Conservation (phyloP, 495 filamentous ascomycete genomes). For the Podospora appendiculata region DNA sequence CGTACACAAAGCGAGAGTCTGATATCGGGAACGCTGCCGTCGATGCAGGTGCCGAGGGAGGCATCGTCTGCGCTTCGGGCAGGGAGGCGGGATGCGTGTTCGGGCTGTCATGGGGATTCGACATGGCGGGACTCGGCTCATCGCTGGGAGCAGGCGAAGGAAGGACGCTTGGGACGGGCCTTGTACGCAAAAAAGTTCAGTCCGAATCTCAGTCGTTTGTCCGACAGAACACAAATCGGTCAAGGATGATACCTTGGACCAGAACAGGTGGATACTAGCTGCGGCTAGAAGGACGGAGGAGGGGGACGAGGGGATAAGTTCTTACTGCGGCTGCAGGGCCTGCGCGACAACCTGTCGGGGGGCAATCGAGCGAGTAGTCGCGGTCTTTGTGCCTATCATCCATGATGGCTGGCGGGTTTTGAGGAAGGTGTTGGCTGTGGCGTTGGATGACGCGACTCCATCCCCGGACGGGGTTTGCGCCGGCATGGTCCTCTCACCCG, state of each 20-base stretch:
- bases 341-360: neutral
- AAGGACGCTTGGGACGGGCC: conserved; percentile 24
- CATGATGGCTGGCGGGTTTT: conserved; percentile 54
- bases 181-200: neutral
- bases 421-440: conserved; percentile 59
- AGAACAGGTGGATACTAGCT: too few relatives aligned
- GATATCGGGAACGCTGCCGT: conserved; percentile 8
- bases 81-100: conserved; percentile 9
- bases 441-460: conserved; percentile 51
- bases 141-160: conserved; percentile 52
- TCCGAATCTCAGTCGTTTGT: neutral
- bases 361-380: conserved; percentile 26
- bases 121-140: conserved; percentile 37
- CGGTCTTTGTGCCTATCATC: conserved; percentile 43
- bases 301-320: neutral
- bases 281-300: too few relatives aligned
- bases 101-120: conserved; percentile 20
- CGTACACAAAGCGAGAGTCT: conserved; percentile 19
- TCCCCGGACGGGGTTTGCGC: conserved; percentile 1
- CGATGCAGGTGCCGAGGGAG: neutral
- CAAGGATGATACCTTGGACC: neutral
- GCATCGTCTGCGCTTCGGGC: conserved; percentile 9
- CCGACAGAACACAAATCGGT: neutral
- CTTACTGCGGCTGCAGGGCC: conserved; percentile 8
- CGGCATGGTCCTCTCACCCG: conserved; percentile 14